Conservation (phyloP, 768 basidiomycete species). For the Pholiota conissans region DNA sequence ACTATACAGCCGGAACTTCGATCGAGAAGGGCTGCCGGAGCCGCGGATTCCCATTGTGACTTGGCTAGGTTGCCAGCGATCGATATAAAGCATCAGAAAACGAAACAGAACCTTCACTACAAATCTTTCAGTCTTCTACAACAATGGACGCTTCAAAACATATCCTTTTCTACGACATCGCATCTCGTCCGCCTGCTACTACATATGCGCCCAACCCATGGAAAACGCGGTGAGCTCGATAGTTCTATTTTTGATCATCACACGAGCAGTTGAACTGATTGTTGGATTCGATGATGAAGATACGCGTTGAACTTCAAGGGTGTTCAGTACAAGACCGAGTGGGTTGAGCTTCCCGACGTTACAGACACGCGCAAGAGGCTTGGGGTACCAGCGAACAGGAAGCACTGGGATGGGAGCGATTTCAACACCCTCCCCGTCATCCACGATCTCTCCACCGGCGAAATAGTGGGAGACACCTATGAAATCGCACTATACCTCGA, state of each 20-base stretch:
- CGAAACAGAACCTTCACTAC: not conserved
- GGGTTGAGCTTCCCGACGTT: conserved; percentile 45
- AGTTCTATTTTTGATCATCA: not conserved
- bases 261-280: not conserved
- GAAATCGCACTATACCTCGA: conserved; percentile 47
- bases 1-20: too few relatives aligned
- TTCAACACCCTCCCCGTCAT: conserved; percentile 45
- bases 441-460: conserved; percentile 37
- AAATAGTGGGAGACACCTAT: conserved; percentile 34
- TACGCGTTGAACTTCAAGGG: conserved; percentile 19
- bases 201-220: not conserved
- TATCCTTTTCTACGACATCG: not conserved
- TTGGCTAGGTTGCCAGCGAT: too few relatives aligned
- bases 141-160: not conserved
- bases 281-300: not conserved
- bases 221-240: not conserved
- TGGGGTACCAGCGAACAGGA: conserved; percentile 27
- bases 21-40: too few relatives aligned
- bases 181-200: not conserved
- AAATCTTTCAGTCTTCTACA: not conserved
- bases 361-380: conserved; percentile 24
- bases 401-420: conserved; percentile 24
- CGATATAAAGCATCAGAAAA: not conserved
- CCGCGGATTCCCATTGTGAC: too few relatives aligned
- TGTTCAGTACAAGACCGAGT: conserved; percentile 36